Base-by-base conservation (phyloP, 306 rosid genomes). In the Parietaria judaica region DNA sequence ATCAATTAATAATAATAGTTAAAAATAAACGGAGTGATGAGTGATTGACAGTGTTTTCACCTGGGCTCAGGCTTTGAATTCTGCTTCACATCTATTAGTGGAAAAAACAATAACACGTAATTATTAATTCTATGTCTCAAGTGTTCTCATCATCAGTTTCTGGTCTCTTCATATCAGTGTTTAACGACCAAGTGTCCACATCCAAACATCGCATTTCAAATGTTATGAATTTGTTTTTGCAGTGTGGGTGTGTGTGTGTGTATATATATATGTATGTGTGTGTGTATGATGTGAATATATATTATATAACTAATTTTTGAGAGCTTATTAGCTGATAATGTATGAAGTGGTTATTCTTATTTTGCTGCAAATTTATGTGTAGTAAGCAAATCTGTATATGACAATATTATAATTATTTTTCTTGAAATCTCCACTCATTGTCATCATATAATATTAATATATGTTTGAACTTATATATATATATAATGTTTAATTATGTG, bases 141-240 rank as follows among this genome's bases (percentile, higher is more conserved):
- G 53, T 61, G 66, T 31, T 45, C 34, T 61, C 44, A 58, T n/a
- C 35, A 11, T 34, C 31, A 23, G 5, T 58, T 45, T 36, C 44
- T 41, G 2, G 17, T 61, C 66, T 61, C 43, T 11, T 17, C 66
- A 46, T 35, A 15, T 17, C 31, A 61, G 54, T 13, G 43, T 11
- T 61, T 61, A 61, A 47, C 66, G 53, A 61, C 41, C 55, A 47
- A 12, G 48, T 46, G 54, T 61, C 43, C 17, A 38, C 48, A 38
- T 43, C 5, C 23, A 41, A 31, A 61, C 44, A 61, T 41, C 34
- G 23, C 23, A 41, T 4, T 61, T 61, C 46, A 35, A 61, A 47
- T 11, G 54, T 12, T 54, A 47, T 61, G 55, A 17, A 31, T 61
- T 17, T 61, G 14, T 41, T 44, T 45, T 61, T 17, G 46, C 66